Conservation (phyloP, 176 grass and related monocot species). For the Chrysopogon serrulatus region DNA sequence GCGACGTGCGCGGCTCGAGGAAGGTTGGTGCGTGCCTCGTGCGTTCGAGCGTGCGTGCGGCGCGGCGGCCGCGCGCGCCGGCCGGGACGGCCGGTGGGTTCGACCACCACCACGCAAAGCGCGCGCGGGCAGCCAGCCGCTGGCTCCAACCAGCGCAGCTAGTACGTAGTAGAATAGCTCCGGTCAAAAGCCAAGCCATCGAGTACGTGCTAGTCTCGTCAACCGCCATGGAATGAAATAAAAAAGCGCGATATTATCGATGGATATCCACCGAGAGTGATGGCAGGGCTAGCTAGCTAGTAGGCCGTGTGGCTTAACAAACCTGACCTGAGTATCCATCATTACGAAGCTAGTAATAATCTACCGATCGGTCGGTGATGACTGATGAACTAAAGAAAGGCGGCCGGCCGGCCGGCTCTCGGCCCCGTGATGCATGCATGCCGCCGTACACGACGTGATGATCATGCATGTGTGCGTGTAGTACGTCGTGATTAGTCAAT, state of each 20-base stretch:
- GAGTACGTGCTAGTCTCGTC: too few relatives aligned
- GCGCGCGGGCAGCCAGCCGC: too few relatives aligned
- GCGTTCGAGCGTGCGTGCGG: background rate
- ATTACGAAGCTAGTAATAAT: background rate
- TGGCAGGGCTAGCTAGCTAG: background rate
- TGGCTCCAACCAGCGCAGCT: background rate
- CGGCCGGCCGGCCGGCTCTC: too few relatives aligned
- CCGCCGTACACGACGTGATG: too few relatives aligned
- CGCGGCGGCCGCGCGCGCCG: background rate
- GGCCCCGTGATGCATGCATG: background rate
- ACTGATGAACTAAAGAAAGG: background rate
- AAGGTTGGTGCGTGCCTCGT: background rate
- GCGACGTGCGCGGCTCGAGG: slow-evolving; percentile 11
- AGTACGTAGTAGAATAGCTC: background rate
- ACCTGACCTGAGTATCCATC: background rate
- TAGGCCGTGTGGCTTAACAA: too few relatives aligned
- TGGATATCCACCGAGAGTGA: background rate
- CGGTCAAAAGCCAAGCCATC: background rate
- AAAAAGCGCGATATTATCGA: too few relatives aligned
- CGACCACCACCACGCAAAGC: background rate
- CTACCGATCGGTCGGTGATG: background rate
- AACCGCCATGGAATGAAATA: too few relatives aligned
- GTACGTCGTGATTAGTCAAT: background rate
- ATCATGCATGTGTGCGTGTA: background rate
- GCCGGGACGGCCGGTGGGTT: slow-evolving; percentile 4